A percentile compares a stretch with the other conserved stretches of the same genome.
phyloP scores from a whole-genome alignment of 2,329 filamentous ascomycete species.

The Diaporthe amygdali region DNA sequence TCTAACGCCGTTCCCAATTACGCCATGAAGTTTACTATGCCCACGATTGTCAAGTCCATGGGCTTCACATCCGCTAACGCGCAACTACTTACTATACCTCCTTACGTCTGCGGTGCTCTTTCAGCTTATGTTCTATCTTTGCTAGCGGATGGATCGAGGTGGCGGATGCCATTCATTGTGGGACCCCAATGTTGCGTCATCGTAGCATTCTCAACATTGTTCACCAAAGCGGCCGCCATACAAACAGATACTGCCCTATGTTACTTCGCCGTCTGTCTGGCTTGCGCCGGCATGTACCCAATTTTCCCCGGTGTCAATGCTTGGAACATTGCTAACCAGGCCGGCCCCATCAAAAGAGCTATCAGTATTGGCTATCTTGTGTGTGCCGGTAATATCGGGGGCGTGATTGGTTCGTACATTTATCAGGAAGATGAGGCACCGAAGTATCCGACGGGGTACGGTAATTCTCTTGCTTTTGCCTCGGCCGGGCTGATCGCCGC shows the following conservation, averaged over 20 bases:
- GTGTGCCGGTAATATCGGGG: conserved; percentile 43
- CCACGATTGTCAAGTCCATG: conserved; percentile 42
- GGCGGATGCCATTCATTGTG: conserved; percentile 72
- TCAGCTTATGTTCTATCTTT: conserved; percentile 68
- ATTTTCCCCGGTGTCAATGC: conserved; percentile 66
- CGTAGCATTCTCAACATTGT: conserved; percentile 60
- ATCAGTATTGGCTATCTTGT: conserved; percentile 44
- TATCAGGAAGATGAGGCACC: conserved; percentile 32
- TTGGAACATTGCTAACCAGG: conserved; percentile 73
- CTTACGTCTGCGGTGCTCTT: conserved; percentile 65
- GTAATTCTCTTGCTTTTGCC: conserved; percentile 38
- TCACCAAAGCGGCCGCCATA: conserved; percentile 63
- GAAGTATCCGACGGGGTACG: conserved; percentile 41
- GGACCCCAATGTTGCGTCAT: conserved; percentile 63
- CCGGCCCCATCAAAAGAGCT: conserved; percentile 39
- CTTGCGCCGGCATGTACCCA: conserved; percentile 73
- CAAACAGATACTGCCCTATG: conserved; percentile 53
- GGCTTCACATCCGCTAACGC: conserved; percentile 39
- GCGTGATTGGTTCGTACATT: conserved; percentile 42
- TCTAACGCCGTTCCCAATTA: conserved; percentile 42
- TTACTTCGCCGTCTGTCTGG: conserved; percentile 72
- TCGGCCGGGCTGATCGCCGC: conserved; percentile 32
- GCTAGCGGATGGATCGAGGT: conserved; percentile 67
- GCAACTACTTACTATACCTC: conserved; percentile 61
- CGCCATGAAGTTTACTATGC: conserved; percentile 32